Evolutionary conservation across 129 eudicot species (phyloP).

Genomic region (Arctium minus): DNA sequence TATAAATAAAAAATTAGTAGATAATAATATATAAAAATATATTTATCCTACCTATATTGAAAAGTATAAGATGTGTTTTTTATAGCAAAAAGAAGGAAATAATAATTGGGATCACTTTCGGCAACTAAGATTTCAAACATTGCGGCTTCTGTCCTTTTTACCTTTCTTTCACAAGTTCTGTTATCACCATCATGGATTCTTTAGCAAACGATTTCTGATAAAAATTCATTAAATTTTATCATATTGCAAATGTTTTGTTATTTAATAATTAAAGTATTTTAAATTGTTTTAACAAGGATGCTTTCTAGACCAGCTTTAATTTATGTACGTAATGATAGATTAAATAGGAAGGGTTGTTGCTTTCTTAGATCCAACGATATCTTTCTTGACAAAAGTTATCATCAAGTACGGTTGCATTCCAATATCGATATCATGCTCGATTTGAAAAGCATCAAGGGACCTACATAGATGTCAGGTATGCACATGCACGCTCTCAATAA

Average conservation of each 20-base stretch:
- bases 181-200: neutral
- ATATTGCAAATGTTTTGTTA: too few relatives aligned
- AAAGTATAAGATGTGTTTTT: neutral
- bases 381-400: neutral
- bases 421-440: neutral
- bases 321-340: neutral
- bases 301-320: neutral
- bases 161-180: conserved; percentile 14
- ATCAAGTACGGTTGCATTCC: neutral
- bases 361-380: neutral
- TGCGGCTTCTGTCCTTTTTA: conserved; percentile 30
- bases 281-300: neutral
- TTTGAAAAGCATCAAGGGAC: neutral
- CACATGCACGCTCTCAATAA: neutral
- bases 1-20: too few relatives aligned
- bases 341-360: neutral
- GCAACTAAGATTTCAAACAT: conserved; percentile 31
- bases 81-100: neutral
- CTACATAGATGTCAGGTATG: neutral
- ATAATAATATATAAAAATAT: too few relatives aligned
- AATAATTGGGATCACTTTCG: conserved; percentile 26
- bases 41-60: neutral
- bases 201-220: neutral
- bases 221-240: neutral
- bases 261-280: neutral